Base-by-base conservation (phyloP, 1,284 basidiomycete genomes). In the Microbotryum lychnidis-dioicae region DNA sequence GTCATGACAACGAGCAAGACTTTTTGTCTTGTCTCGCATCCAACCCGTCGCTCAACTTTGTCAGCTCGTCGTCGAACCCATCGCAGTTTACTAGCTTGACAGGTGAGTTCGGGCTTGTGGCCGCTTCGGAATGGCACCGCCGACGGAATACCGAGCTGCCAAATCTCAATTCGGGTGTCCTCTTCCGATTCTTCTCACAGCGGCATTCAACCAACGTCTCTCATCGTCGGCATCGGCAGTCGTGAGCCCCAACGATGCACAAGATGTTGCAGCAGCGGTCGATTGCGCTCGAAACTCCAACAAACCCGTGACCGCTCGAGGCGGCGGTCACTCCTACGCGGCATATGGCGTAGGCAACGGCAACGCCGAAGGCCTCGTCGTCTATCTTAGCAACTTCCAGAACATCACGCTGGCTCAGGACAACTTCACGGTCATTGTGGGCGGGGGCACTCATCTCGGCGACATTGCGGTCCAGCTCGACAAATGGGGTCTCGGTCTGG, bases 251-350 rank as follows among this genome's bases (percentile, higher is more conserved):
- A 57, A 60, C 1, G 53, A 55, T 1, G 42, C 70, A 1, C 25
- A 52, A 1, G 60, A 73, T 12, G 71, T 77, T 20, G 50, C 70
- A 16, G 52, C 63, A 10, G 71, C 72, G 1, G 69, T 76, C 3
- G 51, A 56, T 1, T 75, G 74, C 61, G 74, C 68, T 50, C 57
- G 64, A 8, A 21, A 10, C 23, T 49, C 58, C 44, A 59, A 60
- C 25, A 57, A 68, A 29, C 50, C 71, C 31, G 71, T 76, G 31
- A 67, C 69, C 18, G 74, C 75, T 6, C 61, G 75, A 9, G 71
- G 72, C 23, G 75, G 75, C 6, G 75, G 75, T 4, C 75, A 76
- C 51, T 71, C 70, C 5, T 76, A 76, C 53, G 74, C 69, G 12
- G 71, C 69, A 33, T 75, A 70, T 33, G 69, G 74, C 4, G 67